Base-by-base conservation (phyloP, 2,329 filamentous ascomycete genomes). In the Stachybotrys elegans region DNA sequence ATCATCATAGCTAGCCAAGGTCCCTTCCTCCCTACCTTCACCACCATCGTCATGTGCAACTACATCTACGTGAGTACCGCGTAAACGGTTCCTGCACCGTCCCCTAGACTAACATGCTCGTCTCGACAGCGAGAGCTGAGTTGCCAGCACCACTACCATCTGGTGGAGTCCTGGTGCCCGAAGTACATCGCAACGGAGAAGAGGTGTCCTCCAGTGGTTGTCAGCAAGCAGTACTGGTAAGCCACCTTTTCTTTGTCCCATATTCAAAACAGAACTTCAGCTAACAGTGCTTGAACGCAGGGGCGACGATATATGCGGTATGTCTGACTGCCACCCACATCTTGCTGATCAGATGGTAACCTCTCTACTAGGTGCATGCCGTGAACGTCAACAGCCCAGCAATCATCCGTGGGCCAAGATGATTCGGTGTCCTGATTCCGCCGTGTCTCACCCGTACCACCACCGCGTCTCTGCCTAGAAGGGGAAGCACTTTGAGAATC, bases 61-160 rank as follows among this genome's bases (percentile, higher is more conserved):
- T 75, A 72, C 56, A 75, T 73, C 45, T 72, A 74, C 52, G 68
- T 71, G 58, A 48, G 66, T 57, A 19, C 40, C 16, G 19, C n/a
- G n/a, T 13, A 13, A 19, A 19, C 23, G 40, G 22, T 31, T 37
- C 17, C n/a, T 6, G 40, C 43, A 36, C 22, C 9, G 27, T 40
- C 23, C n/a, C 5, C 31, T 16, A 13, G 31, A n/a, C 51, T 53
- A 44, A 52, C 49, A 29, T 19, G 7, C 21, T 35, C 20, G n/a
- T 20, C 20, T 37, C 27, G n/a, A n/a, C 48, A 75, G 73, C 73
- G 73, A 46, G 70, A 76, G 48, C 66, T 76, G 47, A 72, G 73
- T 58, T 76, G 74, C 49, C 67, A 72, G 49, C 65, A 68, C 43
- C 71, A 76, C 57, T 74, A 72, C 61, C 73, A 76, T 50, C 57